A percentile compares a stretch with the other conserved stretches of the same genome.
These are phyloP conservation scores for Gamsiella multidivaricata DNA, from an alignment of 192 early-diverging fungal species.

Conservation along the genomic window DNA sequence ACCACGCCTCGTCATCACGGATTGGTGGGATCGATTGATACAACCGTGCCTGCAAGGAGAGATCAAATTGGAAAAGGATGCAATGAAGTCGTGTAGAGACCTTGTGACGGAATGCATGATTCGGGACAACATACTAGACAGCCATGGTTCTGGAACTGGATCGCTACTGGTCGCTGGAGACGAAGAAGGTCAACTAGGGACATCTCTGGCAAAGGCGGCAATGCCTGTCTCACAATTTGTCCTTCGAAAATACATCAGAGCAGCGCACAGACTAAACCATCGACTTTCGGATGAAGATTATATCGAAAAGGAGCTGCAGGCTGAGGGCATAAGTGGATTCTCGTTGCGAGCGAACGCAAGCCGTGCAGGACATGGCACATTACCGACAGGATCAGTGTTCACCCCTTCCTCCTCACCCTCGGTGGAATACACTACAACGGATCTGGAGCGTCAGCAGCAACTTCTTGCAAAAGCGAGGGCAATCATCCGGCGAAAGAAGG, in stretches of 20 bases:
- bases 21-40: slow-evolving; percentile 55
- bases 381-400: background rate
- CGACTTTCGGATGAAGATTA: slow-evolving; percentile 16
- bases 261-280: slow-evolving; percentile 38
- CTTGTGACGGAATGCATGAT: slow-evolving; percentile 47
- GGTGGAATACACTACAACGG: slow-evolving; percentile 13
- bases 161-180: slow-evolving; percentile 39
- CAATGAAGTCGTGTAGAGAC: slow-evolving; percentile 46
- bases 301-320: background rate
- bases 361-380: slow-evolving; percentile 24
- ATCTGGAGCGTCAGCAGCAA: slow-evolving; percentile 32
- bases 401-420: background rate
- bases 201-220: slow-evolving; percentile 13
- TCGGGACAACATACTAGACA: slow-evolving; percentile 23
- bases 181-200: slow-evolving; percentile 40
- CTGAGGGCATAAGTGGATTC: background rate
- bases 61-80: slow-evolving; percentile 43
- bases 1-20: slow-evolving; percentile 43
- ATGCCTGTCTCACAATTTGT: slow-evolving; percentile 49
- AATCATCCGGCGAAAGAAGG: slow-evolving; percentile 37
- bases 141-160: slow-evolving; percentile 20
- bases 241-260: slow-evolving; percentile 39
- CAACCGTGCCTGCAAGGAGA: slow-evolving; percentile 46
- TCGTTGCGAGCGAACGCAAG: slow-evolving; percentile 9
- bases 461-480: slow-evolving; percentile 26